Evolutionary conservation across 495 filamentous ascomycete species (phyloP).

Genomic region (Gamarada debralockiae): DNA sequence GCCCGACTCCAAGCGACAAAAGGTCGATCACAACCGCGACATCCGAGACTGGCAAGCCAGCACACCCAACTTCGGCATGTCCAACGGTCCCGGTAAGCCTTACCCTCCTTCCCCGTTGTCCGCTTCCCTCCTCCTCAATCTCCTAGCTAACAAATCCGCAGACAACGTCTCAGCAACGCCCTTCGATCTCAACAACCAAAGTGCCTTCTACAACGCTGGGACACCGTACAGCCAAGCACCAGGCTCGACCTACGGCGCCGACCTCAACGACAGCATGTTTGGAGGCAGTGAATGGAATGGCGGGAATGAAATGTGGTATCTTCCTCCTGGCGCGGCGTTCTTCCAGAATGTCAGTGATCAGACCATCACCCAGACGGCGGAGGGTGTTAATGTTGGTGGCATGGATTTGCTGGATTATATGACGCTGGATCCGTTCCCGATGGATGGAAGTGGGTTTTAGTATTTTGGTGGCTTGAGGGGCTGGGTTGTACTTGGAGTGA

Average conservation of each 20-base stretch:
- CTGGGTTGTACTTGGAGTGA: not conserved
- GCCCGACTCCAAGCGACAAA: conserved; percentile 15
- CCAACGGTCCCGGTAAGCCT: conserved; percentile 18
- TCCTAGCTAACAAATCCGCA: not conserved
- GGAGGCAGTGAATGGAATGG: conserved; percentile 32
- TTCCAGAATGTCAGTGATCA: conserved; percentile 50
- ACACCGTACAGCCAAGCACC: conserved; percentile 36
- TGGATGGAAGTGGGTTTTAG: conserved; percentile 13
- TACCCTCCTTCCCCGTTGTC: not conserved
- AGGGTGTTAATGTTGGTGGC: conserved; percentile 54
- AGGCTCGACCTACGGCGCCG: conserved; percentile 28
- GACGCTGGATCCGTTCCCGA: conserved; percentile 40
- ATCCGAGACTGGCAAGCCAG: conserved; percentile 25
- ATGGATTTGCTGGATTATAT: conserved; percentile 55
- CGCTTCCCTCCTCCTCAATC: not conserved
- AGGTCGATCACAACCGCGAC: conserved; percentile 14
- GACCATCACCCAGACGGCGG: conserved; percentile 52
- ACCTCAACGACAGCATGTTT: conserved; percentile 29
- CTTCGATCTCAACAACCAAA: conserved; percentile 40
- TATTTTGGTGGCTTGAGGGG: no score
- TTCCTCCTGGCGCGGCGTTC: conserved; percentile 48
- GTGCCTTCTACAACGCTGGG: conserved; percentile 43
- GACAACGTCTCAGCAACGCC: conserved; percentile 42
- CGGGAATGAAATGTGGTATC: conserved; percentile 51
- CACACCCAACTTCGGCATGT: conserved; percentile 18